Evolutionary conservation across 1,284 basidiomycete species (phyloP).

Genomic region (Trichosporon coremiiforme): DNA sequence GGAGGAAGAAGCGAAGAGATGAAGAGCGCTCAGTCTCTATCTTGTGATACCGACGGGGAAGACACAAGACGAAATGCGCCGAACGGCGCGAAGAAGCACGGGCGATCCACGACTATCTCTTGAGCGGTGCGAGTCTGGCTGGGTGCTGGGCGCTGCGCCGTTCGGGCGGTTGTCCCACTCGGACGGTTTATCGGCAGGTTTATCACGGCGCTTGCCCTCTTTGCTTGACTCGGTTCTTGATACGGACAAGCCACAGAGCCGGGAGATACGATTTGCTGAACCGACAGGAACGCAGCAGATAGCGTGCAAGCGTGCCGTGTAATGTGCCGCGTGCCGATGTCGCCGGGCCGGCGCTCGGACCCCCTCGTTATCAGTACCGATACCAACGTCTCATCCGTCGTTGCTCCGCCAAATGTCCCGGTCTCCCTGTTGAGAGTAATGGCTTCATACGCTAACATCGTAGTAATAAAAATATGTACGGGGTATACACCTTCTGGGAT

Average conservation of each 20-base stretch:
- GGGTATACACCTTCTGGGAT: conserved; percentile 16
- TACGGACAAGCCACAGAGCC: no score
- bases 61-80: neutral
- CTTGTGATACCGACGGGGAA: neutral
- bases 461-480: conserved; percentile 17
- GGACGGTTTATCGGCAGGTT: conserved; percentile 7
- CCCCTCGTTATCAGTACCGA: neutral
- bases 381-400: neutral
- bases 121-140: neutral
- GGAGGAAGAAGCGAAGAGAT: neutral
- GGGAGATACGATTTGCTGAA: neutral
- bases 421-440: neutral
- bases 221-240: neutral
- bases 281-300: neutral
- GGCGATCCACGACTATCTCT: neutral
- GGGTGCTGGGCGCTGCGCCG: no score
- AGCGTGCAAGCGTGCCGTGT: neutral
- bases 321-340: neutral
- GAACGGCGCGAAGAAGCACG: neutral
- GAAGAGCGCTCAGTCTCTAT: neutral
- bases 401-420: neutral
- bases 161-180: neutral
- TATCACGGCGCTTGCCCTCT: neutral
- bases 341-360: neutral
- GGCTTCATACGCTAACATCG: conserved; percentile 18